These are phyloP conservation scores for Calocybe indica DNA, from an alignment of 768 basidiomycete species.

Conservation along the genomic window DNA sequence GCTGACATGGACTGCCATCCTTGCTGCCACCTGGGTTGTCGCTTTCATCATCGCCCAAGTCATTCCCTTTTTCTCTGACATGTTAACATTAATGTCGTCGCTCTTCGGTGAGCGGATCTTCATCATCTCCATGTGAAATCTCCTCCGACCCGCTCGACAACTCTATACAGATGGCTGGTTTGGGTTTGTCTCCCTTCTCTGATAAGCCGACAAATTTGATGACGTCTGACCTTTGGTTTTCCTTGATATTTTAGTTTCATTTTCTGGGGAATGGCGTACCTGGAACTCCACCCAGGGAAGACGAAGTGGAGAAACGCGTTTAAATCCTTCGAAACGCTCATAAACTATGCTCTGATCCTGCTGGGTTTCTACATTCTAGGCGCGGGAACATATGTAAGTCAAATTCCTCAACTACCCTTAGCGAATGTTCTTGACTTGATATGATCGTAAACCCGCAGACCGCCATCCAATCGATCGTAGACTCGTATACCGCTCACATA, in stretches of 20 bases:
- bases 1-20: conserved; percentile 23
- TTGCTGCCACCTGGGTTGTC: conserved; percentile 24
- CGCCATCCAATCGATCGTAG: conserved; percentile 29
- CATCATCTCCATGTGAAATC: neutral
- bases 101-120: conserved; percentile 26
- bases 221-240: neutral
- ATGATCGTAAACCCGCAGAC: conserved; percentile 15
- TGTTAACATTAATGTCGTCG: conserved; percentile 35
- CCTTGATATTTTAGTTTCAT: conserved; percentile 21
- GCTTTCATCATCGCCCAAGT: conserved; percentile 29
- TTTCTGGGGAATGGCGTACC: conserved; percentile 40
- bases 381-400: conserved; percentile 33
- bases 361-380: conserved; percentile 31
- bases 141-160: neutral
- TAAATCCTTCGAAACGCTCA: conserved; percentile 25
- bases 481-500: conserved; percentile 21
- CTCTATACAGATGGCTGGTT: conserved; percentile 22
- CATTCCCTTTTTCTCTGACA: conserved; percentile 32
- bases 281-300: conserved; percentile 28
- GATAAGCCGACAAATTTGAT: neutral
- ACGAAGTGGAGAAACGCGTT: conserved; percentile 26
- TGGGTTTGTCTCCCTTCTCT: conserved; percentile 10
- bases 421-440: conserved; percentile 5
- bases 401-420: neutral
- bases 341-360: conserved; percentile 31